Evolutionary conservation across 129 eudicot species (phyloP).

Genomic region (Dittrichia graveolens): DNA sequence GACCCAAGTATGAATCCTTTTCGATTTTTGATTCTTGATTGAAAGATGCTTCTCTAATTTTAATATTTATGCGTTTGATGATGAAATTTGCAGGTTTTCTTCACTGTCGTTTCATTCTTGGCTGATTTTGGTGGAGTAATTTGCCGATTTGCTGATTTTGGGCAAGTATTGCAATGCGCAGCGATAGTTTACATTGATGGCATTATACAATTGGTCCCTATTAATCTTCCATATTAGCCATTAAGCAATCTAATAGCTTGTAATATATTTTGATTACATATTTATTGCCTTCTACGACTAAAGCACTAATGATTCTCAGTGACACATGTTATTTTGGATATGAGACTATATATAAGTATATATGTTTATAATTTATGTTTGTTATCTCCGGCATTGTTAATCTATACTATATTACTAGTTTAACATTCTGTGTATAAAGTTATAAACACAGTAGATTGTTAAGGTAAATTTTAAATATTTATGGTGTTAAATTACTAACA

Average conservation of each 20-base stretch:
- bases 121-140: constrained; percentile 25
- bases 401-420: no score
- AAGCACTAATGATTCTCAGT: background rate
- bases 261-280: constrained; percentile 7
- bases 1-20: constrained; percentile 72
- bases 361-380: background rate
- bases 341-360: background rate
- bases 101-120: constrained; percentile 54
- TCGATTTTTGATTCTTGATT: background rate
- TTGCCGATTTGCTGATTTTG: constrained; percentile 29
- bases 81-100: constrained; percentile 58
- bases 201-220: constrained; percentile 25
- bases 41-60: background rate
- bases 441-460: no score
- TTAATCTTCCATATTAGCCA: constrained; percentile 1
- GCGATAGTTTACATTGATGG: constrained; percentile 8
- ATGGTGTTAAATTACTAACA: no score
- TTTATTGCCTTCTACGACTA: constrained; percentile 1
- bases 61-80: background rate
- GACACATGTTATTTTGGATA: background rate
- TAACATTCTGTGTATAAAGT: no score
- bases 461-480: no score
- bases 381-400: no score
- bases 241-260: background rate
- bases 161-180: constrained; percentile 8